A percentile compares a stretch with the other conserved stretches of the same genome.
Evolutionary conservation across 2,329 filamentous ascomycete species (phyloP).

Genomic region (Paracamarosporium sp.): DNA sequence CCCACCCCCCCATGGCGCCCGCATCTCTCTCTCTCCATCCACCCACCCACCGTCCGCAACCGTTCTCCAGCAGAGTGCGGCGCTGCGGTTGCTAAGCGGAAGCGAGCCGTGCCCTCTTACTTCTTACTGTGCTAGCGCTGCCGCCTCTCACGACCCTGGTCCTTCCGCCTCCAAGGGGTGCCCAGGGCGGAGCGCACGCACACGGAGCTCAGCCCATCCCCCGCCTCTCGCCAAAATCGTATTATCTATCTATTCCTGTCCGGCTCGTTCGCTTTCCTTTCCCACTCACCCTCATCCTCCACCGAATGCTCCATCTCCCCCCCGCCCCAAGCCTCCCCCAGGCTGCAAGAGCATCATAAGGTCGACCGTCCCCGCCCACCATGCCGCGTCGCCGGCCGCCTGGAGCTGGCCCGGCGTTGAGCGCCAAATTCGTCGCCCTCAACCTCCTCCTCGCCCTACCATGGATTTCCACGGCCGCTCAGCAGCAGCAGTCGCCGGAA

Average conservation of each 20-base stretch:
- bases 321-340: constrained; percentile 36
- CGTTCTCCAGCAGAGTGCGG: background rate
- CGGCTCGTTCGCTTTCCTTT: constrained; percentile 13
- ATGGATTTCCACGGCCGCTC: constrained; percentile 45
- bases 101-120: background rate
- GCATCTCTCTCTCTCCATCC: background rate
- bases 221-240: constrained; percentile 24
- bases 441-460: constrained; percentile 44
- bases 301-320: constrained; percentile 42
- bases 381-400: constrained; percentile 51
- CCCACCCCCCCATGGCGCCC: background rate
- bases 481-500: constrained; percentile 49
- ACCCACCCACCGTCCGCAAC: background rate
- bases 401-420: constrained; percentile 45
- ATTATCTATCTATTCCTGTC: constrained; percentile 14
- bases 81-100: background rate
- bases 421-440: constrained; percentile 40
- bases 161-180: constrained; percentile 8
- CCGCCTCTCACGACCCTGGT: constrained; percentile 16
- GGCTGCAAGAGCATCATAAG: constrained; percentile 30
- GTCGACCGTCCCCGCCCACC: constrained; percentile 19
- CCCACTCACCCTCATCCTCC: constrained; percentile 14
- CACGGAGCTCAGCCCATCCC: constrained; percentile 25
- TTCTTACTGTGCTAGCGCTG: constrained; percentile 9
- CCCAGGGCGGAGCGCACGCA: constrained; percentile 11